Evolutionary conservation across 495 filamentous ascomycete genomes (phyloP), one percentile per base, ranked within the genome.

Genomic region (Hyaloscypha variabilis): DNA sequence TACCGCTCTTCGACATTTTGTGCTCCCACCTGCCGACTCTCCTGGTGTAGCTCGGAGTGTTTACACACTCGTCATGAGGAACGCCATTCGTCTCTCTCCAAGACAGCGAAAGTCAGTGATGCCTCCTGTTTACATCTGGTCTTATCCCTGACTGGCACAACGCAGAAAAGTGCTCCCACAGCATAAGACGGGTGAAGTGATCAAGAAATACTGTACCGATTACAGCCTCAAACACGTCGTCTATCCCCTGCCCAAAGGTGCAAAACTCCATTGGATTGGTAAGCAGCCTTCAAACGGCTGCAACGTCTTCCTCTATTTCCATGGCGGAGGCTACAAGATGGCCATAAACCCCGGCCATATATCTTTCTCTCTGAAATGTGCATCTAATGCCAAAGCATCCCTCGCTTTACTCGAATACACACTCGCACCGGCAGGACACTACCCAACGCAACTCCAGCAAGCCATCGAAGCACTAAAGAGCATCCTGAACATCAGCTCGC

Each of bases 381-480:
- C 59, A 29, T 26, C 17, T 0, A 28, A 23, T 14, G 59, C 52
- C 1, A 6, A 30, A 17, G 59, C 64, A 0, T 51, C 52, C 1
- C 54, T 67, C 8, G 65, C 60, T 34, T 30, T 67, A 21, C 76
- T 92, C 14, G 90, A 93, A 58, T 93, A 93, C 71, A 88, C 87
- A 8, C 80, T 93, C 1, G 88, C 91, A 23, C 91, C 90, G 13
- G 85, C 89, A 61, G 81, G 81, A 36, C 75, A 75, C 8, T 92
- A 87, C 67, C 90, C 90, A 10, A 83, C 77, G 10, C 91, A 92
- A 70, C 69, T 91, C 13, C 77, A 86, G 17, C 83, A 93, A 75
- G 83, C 83, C 1, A 72, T 88, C 31, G 75, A 77, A 36, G 90
- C 85, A 6, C 92, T 91, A 72, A 78, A 83, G 58, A 83, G 90